phyloP scores from a whole-genome alignment of 306 rosid species.

The Styphnolobium japonicum region DNA sequence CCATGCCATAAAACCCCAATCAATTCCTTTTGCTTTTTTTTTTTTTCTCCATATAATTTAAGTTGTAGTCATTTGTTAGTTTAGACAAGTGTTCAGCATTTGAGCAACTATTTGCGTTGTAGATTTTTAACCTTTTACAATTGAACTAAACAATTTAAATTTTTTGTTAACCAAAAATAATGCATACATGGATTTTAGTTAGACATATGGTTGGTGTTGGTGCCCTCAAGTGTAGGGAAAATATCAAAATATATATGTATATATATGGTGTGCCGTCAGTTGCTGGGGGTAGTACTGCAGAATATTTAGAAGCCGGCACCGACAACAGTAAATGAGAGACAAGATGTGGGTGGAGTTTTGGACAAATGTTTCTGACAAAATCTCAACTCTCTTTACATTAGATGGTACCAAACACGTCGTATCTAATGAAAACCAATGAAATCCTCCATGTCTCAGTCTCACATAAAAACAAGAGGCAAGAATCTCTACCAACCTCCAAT shows the following conservation, averaged over 20 bases:
- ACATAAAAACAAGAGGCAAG: constrained; percentile 12
- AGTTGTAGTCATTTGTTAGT: too few species aligned
- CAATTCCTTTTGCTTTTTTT: too few species aligned
- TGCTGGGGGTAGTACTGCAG: neutral
- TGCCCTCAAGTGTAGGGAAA: neutral
- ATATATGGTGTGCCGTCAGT: neutral
- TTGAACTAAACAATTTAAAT: neutral
- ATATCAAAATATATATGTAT: neutral
- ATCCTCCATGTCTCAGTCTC: constrained; percentile 15
- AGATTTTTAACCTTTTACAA: neutral
- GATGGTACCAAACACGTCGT: constrained; percentile 28
- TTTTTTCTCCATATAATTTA: too few species aligned
- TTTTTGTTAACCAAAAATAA: neutral
- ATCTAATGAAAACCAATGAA: constrained; percentile 13
- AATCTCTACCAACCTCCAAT: constrained; percentile 30
- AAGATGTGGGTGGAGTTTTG: constrained; percentile 20
- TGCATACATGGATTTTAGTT: neutral
- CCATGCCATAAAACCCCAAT: too few species aligned
- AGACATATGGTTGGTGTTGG: neutral
- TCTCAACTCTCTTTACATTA: neutral
- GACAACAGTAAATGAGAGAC: constrained; percentile 25
- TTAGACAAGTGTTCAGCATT: too few species aligned
- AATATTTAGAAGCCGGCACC: constrained; percentile 32
- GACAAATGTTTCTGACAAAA: constrained; percentile 30
- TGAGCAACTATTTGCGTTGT: too few species aligned